Percentiles rank a stretch among this genome's conserved stretches.
Conservation (phyloP, 257 asterid genomes). For the Ophiorrhiza pumila region DNA sequence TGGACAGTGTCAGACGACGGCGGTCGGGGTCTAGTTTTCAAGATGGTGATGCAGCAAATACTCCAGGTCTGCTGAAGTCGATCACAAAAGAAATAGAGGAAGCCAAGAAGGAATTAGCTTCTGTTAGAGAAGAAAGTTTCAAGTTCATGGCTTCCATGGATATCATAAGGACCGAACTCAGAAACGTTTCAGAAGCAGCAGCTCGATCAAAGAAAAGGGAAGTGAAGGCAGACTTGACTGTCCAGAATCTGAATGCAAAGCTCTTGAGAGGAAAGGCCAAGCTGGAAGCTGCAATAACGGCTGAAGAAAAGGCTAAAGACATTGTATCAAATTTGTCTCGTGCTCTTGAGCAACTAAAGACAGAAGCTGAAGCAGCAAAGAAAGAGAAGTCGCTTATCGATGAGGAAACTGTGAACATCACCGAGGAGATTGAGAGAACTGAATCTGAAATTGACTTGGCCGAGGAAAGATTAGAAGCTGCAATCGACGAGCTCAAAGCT, state of each 20-base stretch:
- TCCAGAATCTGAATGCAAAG: conserved; percentile 62
- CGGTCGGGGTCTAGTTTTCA: conserved; percentile 6
- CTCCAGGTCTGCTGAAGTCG: conserved; percentile 29
- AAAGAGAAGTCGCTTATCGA: conserved; percentile 36
- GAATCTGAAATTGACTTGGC: conserved; percentile 52
- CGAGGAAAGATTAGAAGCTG: conserved; percentile 58
- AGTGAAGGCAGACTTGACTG: conserved; percentile 42
- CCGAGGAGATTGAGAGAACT: conserved; percentile 47
- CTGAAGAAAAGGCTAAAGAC: conserved; percentile 54
- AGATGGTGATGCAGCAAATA: conserved; percentile 21
- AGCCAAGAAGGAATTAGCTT: conserved; percentile 45
- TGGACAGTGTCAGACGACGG: conserved; percentile 27
- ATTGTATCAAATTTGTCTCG: conserved; percentile 43
- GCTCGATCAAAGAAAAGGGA: conserved; percentile 47
- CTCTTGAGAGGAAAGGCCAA: conserved; percentile 61
- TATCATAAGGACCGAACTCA: conserved; percentile 55
- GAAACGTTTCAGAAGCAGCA: conserved; percentile 45
- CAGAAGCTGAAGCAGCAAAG: conserved; percentile 51
- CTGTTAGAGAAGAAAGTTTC: conserved; percentile 48
- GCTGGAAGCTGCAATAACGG: conserved; percentile 57
- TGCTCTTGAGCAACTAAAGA: conserved; percentile 49
- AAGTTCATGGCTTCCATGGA: conserved; percentile 86
- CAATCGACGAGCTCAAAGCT: conserved; percentile 53
- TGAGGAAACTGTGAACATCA: conserved; percentile 45
- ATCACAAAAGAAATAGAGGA: conserved; percentile 49